These are phyloP conservation scores for Scheffersomyces stambukii DNA, from an alignment of 1,139 yeast genomes.

Conservation along the genomic window DNA sequence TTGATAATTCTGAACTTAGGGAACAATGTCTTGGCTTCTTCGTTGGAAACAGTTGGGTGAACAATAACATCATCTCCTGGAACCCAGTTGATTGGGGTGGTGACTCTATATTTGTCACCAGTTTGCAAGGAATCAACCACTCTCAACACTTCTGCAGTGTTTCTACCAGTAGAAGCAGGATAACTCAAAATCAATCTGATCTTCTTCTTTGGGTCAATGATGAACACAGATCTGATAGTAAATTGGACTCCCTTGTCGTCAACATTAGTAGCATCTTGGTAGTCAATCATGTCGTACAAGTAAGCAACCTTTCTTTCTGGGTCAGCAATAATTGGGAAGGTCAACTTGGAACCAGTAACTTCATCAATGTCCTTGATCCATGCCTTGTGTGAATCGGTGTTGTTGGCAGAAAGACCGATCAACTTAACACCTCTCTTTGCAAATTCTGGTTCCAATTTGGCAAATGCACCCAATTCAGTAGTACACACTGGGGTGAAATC, in stretches of 20 bases:
- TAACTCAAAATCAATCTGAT: conserved; percentile 70
- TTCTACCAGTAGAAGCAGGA: conserved; percentile 86
- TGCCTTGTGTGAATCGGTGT: conserved; percentile 61
- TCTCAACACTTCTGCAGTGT: conserved; percentile 82
- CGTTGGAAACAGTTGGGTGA: conserved; percentile 68
- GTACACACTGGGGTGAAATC: conserved; percentile 90
- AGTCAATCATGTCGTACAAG: conserved; percentile 77
- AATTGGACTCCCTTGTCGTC: conserved; percentile 66
- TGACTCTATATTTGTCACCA: conserved; percentile 66
- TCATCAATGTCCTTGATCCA: conserved; percentile 87
- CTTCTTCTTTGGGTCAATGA: conserved; percentile 76
- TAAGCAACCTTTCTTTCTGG: conserved; percentile 65
- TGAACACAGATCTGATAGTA: conserved; percentile 79
- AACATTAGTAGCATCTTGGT: conserved; percentile 77
- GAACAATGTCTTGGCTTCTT: conserved; percentile 67
- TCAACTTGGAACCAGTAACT: conserved; percentile 60
- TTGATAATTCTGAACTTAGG: conserved; percentile 74
- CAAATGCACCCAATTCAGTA: conserved; percentile 85
- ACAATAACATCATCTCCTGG: conserved; percentile 85
- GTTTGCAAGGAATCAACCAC: conserved; percentile 77
- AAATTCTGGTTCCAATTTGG: conserved; percentile 79
- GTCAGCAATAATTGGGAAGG: conserved; percentile 82
- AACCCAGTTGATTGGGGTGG: conserved; percentile 85
- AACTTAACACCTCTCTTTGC: conserved; percentile 71
- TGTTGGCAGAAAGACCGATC: conserved; percentile 76